Evolutionary conservation across 148 eudicot species (phyloP).

Genomic region (Vaccinium macrocarpon): DNA sequence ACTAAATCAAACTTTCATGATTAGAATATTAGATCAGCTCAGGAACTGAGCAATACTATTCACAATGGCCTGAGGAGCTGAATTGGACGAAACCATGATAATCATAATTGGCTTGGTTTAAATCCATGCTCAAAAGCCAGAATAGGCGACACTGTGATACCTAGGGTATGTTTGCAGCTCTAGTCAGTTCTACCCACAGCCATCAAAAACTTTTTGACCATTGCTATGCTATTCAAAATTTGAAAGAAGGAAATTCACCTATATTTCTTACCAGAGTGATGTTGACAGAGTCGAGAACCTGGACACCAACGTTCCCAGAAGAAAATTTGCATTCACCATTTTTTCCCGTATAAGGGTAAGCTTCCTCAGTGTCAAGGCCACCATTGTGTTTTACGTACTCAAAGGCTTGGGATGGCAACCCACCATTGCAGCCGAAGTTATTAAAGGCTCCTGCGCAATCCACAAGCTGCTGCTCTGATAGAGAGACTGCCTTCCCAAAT

Average conservation of each 20-base stretch:
- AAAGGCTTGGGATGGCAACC: slow-evolving; percentile 96
- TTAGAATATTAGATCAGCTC: background rate
- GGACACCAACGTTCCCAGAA: slow-evolving; percentile 65
- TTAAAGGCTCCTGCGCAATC: slow-evolving; percentile 87
- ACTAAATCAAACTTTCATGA: background rate
- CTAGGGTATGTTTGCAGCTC: background rate
- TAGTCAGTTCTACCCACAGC: background rate
- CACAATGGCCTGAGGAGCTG: background rate
- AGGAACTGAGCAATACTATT: background rate
- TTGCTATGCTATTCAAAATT: background rate
- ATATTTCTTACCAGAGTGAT: slow-evolving; percentile 67
- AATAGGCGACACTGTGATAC: background rate
- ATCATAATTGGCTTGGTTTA: slow-evolving; percentile 6
- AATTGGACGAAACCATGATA: background rate
- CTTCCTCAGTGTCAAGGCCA: slow-evolving; percentile 92
- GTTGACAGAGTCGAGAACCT: slow-evolving; percentile 74
- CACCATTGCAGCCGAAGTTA: slow-evolving; percentile 88
- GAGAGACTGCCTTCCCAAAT: slow-evolving; percentile 69
- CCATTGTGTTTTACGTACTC: slow-evolving; percentile 92
- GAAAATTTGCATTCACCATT: slow-evolving; percentile 75
- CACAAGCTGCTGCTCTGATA: slow-evolving; percentile 98
- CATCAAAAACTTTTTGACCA: background rate
- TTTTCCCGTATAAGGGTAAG: slow-evolving; percentile 80
- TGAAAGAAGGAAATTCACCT: background rate
- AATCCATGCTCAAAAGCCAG: background rate